Conservation (phyloP, 2,329 filamentous ascomycete genomes). For the Microdochium paspali region DNA sequence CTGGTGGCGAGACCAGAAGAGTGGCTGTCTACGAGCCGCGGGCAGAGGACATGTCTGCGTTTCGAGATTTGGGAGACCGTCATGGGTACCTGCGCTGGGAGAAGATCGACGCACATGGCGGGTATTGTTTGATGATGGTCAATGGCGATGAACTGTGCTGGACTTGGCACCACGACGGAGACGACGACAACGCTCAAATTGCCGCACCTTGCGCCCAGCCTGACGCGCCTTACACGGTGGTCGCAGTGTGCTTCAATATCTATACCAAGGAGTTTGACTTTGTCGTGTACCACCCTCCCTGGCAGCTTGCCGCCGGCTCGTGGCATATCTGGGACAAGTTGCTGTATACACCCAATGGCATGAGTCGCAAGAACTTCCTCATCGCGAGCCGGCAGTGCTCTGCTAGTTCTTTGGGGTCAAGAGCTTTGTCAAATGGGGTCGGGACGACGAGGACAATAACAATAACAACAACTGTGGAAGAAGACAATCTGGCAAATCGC, state of each 20-base stretch:
- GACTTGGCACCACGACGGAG: constrained; percentile 1
- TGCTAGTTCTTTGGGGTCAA: too few species aligned
- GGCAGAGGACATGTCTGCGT: constrained; percentile 8
- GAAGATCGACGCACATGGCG: constrained; percentile 18
- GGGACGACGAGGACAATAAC: too few species aligned
- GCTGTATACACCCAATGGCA: constrained; percentile 6
- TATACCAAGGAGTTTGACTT: constrained; percentile 17
- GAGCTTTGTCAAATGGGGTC: too few species aligned
- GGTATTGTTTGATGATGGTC: constrained; percentile 16
- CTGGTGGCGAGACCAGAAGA: constrained; percentile 4
- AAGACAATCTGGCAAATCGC: too few species aligned
- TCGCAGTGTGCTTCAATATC: constrained; percentile 20
- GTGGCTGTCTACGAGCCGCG: constrained; percentile 11
- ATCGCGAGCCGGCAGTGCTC: background rate
- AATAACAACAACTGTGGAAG: too few species aligned
- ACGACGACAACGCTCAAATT: constrained; percentile 3
- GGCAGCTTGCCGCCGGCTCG: constrained; percentile 6
- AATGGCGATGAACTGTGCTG: constrained; percentile 6
- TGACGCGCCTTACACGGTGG: constrained; percentile 1
- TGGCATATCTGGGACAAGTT: constrained; percentile 17
- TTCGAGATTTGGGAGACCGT: constrained; percentile 3
- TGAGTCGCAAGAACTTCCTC: background rate
- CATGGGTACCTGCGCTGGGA: constrained; percentile 16
- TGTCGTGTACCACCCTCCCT: constrained; percentile 13
- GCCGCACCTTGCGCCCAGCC: constrained; percentile 1